Conservation (phyloP, 768 basidiomycete species). For the Suillus hirtellus region DNA sequence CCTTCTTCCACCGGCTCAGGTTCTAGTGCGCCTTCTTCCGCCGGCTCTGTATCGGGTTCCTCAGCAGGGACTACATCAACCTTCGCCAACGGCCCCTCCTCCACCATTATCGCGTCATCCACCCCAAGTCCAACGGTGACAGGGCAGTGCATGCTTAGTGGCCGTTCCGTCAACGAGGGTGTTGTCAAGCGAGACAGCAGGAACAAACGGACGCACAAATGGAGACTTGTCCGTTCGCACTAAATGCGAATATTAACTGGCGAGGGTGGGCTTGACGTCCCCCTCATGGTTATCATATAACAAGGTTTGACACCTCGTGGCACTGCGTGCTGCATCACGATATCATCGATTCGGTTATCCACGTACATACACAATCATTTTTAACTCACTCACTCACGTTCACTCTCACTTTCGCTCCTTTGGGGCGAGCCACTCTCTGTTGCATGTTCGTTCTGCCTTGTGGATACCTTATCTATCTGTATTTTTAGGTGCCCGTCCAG, state of each 20-base stretch:
- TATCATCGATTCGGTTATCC: constrained; percentile 1
- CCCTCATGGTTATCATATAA: neutral
- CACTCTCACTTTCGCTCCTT: neutral
- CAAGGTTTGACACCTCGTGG: neutral
- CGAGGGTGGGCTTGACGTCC: constrained; percentile 2
- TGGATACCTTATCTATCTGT: neutral
- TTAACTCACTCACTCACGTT: neutral
- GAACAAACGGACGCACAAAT: constrained; percentile 24
- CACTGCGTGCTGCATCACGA: neutral
- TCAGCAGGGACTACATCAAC: neutral
- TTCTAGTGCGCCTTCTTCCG: constrained; percentile 14
- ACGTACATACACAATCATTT: neutral
- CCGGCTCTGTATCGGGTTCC: constrained; percentile 21
- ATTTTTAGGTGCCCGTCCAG: neutral
- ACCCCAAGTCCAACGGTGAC: constrained; percentile 12
- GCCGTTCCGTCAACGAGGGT: constrained; percentile 15
- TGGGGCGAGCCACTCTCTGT: neutral
- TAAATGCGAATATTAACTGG: neutral
- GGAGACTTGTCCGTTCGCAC: constrained; percentile 21
- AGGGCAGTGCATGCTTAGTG: constrained; percentile 20
- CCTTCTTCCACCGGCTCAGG: constrained; percentile 14
- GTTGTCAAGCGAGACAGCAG: constrained; percentile 21
- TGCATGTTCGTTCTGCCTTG: neutral
- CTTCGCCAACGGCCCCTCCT: neutral
- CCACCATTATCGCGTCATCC: constrained; percentile 1